Evolutionary conservation across 2,329 filamentous ascomycete species (phyloP).

Genomic region (Sporothrix phasma): DNA sequence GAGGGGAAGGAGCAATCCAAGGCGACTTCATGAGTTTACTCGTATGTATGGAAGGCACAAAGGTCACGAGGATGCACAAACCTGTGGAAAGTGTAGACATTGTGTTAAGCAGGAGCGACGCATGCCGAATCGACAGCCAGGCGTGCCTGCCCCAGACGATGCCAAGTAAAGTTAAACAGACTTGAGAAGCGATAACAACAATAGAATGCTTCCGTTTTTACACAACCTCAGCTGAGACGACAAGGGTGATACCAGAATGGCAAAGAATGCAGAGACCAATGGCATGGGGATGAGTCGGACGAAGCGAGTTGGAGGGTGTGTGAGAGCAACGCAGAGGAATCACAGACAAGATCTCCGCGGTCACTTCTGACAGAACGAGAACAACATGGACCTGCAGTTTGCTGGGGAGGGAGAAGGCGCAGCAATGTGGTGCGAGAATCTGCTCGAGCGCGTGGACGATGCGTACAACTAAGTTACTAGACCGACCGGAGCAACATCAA

Average conservation of each 20-base stretch:
- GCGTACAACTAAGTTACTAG: neutral
- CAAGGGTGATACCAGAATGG: neutral
- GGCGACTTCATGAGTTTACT: neutral
- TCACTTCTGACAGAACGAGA: neutral
- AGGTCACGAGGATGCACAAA: neutral
- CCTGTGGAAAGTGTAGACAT: neutral
- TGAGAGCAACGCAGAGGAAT: conserved; percentile 6
- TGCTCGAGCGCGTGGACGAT: neutral
- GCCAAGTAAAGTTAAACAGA: neutral
- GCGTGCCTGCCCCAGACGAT: neutral
- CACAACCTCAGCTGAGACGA: neutral
- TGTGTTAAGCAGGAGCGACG: neutral
- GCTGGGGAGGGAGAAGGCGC: neutral
- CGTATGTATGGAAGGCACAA: neutral
- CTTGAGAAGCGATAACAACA: neutral
- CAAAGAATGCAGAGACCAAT: conserved; percentile 3
- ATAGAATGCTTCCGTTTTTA: neutral
- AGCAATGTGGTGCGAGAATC: neutral
- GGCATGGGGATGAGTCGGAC: neutral
- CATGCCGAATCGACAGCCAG: neutral
- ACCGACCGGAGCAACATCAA: neutral
- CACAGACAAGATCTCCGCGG: conserved; percentile 8
- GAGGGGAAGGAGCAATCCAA: conserved; percentile 6
- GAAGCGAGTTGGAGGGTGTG: conserved; percentile 4
- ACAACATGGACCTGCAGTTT: conserved; percentile 1